Conservation (phyloP, 1,139 yeast genomes). For the Pichia norvegensis region DNA sequence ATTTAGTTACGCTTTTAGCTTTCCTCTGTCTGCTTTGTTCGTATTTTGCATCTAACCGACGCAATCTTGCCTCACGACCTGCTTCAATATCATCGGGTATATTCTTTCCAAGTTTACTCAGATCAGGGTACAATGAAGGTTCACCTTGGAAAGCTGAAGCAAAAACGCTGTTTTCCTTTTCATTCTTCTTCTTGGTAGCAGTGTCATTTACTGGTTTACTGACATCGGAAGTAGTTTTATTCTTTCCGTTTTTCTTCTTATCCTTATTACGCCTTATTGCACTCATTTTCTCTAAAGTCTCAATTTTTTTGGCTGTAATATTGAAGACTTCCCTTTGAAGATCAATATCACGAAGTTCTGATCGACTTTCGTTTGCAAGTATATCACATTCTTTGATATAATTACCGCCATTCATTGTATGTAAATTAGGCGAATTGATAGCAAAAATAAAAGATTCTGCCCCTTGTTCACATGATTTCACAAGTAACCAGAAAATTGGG, state of each 20-base stretch:
- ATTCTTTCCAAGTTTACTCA: conserved; percentile 4
- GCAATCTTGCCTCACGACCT: conserved; percentile 15
- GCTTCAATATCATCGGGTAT: conserved; percentile 5
- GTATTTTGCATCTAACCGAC: conserved; percentile 21
- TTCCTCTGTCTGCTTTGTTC: conserved; percentile 6
- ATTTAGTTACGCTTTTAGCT: background rate
- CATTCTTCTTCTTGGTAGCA: background rate
- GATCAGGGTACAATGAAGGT: conserved; percentile 13
- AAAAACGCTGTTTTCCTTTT: conserved; percentile 17
- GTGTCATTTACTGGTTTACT: background rate
- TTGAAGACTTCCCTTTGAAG: conserved; percentile 59
- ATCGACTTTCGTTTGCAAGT: conserved; percentile 45
- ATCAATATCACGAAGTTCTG: conserved; percentile 54
- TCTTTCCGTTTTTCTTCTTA: conserved; percentile 10
- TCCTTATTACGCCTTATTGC: conserved; percentile 54
- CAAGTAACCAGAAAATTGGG: conserved; percentile 76
- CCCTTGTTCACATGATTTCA: conserved; percentile 70
- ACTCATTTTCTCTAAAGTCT: conserved; percentile 55
- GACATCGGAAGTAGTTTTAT: background rate
- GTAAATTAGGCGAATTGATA: conserved; percentile 61
- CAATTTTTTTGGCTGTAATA: conserved; percentile 50
- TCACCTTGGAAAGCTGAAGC: conserved; percentile 18
- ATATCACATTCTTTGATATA: conserved; percentile 66
- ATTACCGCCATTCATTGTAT: conserved; percentile 53
- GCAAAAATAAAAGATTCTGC: conserved; percentile 72